These are phyloP conservation scores for Sporothrix mexicana DNA, from an alignment of 2,329 filamentous ascomycete species.

Conservation along the genomic window DNA sequence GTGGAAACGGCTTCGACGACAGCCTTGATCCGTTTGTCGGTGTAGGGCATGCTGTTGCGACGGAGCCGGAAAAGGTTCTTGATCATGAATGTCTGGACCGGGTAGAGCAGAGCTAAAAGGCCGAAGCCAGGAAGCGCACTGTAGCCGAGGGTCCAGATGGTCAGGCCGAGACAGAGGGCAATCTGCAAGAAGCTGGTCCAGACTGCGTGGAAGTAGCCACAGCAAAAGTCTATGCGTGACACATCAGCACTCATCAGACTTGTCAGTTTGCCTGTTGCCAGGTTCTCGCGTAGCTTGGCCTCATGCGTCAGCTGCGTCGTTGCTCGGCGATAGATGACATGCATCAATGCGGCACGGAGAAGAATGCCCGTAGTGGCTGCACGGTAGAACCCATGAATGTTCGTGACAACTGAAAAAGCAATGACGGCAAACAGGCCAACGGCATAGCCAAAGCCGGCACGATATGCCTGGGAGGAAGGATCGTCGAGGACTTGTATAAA, in stretches of 20 bases:
- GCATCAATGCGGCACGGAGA: conserved; percentile 32
- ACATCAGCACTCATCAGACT: conserved; percentile 45
- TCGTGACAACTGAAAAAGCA: conserved; percentile 40
- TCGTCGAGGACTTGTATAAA: conserved; percentile 39
- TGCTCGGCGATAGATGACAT: conserved; percentile 37
- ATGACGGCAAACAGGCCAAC: conserved; percentile 41
- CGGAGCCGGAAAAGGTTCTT: conserved; percentile 39
- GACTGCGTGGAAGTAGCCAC: conserved; percentile 43
- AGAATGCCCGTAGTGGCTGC: conserved; percentile 34
- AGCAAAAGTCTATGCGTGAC: conserved; percentile 44
- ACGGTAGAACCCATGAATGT: conserved; percentile 42
- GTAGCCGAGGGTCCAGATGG: conserved; percentile 40
- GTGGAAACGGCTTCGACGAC: conserved; percentile 41
- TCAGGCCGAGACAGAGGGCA: conserved; percentile 41
- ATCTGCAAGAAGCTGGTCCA: conserved; percentile 46
- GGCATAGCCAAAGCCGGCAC: conserved; percentile 40
- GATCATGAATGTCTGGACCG: conserved; percentile 40
- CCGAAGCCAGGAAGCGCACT: conserved; percentile 42
- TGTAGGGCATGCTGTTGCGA: conserved; percentile 41
- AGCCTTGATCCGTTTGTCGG: conserved; percentile 41
- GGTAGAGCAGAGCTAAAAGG: conserved; percentile 40
- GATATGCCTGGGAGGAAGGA: conserved; percentile 38
- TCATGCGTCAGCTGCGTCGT: conserved; percentile 38
- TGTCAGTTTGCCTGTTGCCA: conserved; percentile 43
- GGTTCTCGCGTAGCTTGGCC: conserved; percentile 37